Percentiles rank a stretch among this genome's conserved stretches.
Evolutionary conservation across 2,329 filamentous ascomycete genomes (phyloP).

Genomic region (Thyridium curvatum): DNA sequence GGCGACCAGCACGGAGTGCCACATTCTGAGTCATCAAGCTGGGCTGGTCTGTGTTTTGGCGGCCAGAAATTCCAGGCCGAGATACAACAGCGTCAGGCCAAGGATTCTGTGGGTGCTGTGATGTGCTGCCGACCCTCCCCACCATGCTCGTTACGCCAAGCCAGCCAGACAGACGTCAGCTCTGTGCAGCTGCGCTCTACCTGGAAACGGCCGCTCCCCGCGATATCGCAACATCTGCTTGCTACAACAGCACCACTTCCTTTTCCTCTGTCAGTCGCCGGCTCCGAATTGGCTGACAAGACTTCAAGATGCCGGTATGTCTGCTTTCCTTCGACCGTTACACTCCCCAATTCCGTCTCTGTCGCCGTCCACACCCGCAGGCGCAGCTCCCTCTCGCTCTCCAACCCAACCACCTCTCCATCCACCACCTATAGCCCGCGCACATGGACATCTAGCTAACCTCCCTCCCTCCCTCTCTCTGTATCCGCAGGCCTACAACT

Average conservation of each 20-base stretch:
- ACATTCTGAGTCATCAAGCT: too few species aligned
- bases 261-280: conserved; percentile 6
- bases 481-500: conserved; percentile 78
- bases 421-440: conserved; percentile 1
- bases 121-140: too few species aligned
- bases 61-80: too few species aligned
- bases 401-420: not conserved
- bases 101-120: too few species aligned
- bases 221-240: too few species aligned
- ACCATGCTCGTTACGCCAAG: too few species aligned
- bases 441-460: conserved; percentile 20
- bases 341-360: not conserved
- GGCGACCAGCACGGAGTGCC: not conserved
- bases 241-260: not conserved
- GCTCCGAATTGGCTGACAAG: conserved; percentile 12
- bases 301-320: conserved; percentile 42
- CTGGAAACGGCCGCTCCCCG: too few species aligned
- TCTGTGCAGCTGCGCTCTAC: too few species aligned
- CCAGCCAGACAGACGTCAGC: too few species aligned
- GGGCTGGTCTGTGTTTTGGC: too few species aligned
- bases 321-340: not conserved
- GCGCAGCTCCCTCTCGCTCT: conserved; percentile 3
- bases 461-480: conserved; percentile 3
- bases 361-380: not conserved
- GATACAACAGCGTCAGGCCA: too few species aligned